These are phyloP conservation scores for Luvunga scandens DNA, from an alignment of 345 rosid genomes.

Conservation along the genomic window DNA sequence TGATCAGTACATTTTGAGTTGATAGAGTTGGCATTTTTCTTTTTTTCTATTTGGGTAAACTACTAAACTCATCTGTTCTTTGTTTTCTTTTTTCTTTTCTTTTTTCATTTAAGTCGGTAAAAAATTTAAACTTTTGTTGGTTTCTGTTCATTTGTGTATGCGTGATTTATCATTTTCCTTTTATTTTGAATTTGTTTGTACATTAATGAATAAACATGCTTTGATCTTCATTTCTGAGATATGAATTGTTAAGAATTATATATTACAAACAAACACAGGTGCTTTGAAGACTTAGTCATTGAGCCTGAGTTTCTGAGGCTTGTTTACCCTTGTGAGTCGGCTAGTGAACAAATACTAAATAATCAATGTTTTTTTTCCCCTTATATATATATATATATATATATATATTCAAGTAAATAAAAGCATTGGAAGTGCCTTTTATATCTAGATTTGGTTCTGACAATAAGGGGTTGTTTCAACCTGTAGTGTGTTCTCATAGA, in stretches of 20 bases:
- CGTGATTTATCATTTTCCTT: background rate
- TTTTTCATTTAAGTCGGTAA: background rate
- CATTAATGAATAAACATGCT: background rate
- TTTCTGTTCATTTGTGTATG: background rate
- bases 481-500: background rate
- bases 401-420: background rate
- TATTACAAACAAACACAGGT: background rate
- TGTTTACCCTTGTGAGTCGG: background rate
- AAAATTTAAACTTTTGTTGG: background rate
- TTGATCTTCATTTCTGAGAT: background rate
- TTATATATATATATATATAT: too few species aligned
- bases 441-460: background rate
- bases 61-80: background rate
- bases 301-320: background rate
- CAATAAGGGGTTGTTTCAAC: background rate
- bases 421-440: background rate
- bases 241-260: background rate
- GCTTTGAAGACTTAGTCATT: background rate
- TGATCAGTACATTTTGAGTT: background rate
- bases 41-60: background rate
- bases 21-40: background rate
- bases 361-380: too few species aligned
- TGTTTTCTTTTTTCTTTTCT: background rate
- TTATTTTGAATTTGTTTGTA: background rate
- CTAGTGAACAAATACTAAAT: too few species aligned